Percentiles rank a stretch among this genome's conserved stretches.
These are phyloP conservation scores for Candida pseudoglaebosa DNA, from an alignment of 805 yeast species.

Conservation along the genomic window DNA sequence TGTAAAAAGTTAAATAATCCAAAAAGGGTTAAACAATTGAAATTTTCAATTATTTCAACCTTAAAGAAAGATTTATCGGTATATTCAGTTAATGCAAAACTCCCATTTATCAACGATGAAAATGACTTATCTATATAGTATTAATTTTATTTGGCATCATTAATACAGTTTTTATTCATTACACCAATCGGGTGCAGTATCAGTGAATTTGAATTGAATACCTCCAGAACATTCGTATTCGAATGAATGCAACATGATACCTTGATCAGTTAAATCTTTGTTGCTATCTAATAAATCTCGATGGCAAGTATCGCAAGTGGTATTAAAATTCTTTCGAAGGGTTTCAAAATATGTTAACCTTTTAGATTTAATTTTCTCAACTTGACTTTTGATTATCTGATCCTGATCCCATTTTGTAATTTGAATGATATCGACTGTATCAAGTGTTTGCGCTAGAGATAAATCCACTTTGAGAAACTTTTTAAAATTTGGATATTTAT, in stretches of 20 bases:
- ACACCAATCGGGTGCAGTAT: slow-evolving; percentile 47
- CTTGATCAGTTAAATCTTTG: slow-evolving; percentile 22
- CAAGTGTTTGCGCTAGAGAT: slow-evolving; percentile 6
- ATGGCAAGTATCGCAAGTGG: slow-evolving; percentile 32
- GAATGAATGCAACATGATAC: slow-evolving; percentile 48
- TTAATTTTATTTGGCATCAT: background rate
- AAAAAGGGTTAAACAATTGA: background rate
- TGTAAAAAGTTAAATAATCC: background rate
- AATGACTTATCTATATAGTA: background rate
- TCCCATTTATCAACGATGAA: slow-evolving; percentile 18
- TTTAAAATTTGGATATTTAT: slow-evolving; percentile 13
- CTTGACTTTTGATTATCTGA: slow-evolving; percentile 5
- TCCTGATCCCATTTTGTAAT: slow-evolving; percentile 13
- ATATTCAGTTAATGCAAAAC: slow-evolving; percentile 17
- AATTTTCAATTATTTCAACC: background rate
- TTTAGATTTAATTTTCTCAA: slow-evolving; percentile 22
- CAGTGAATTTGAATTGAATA: slow-evolving; percentile 32
- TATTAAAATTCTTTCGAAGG: slow-evolving; percentile 20
- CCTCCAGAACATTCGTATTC: slow-evolving; percentile 27
- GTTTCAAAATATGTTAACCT: slow-evolving; percentile 20
- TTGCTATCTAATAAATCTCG: slow-evolving; percentile 25
- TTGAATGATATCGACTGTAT: slow-evolving; percentile 12
- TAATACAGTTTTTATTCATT: no score
- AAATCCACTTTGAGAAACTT: slow-evolving; percentile 8
- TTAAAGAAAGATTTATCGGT: slow-evolving; percentile 3